Percentiles rank a stretch among this genome's conserved stretches.
Conservation (phyloP, 2,329 filamentous ascomycete species). For the Hymenoscyphus fraxineus region DNA sequence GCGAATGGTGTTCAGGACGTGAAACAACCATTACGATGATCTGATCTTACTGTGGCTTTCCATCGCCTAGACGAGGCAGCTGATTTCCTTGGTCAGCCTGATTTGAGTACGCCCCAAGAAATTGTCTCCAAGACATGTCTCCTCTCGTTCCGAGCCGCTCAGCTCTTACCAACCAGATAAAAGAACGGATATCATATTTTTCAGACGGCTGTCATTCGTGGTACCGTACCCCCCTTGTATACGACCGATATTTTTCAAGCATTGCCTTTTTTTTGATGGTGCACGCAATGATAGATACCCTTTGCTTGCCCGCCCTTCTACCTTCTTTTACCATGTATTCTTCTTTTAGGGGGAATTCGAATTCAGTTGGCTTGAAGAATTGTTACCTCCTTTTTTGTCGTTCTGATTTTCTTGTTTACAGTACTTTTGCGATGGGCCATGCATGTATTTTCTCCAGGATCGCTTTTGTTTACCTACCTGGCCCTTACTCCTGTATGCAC, state of each 20-base stretch:
- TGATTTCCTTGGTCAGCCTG: conserved; percentile 5
- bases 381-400: neutral
- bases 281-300: conserved; percentile 27
- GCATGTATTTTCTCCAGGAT: too few relatives aligned
- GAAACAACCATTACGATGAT: conserved; percentile 57
- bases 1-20: conserved; percentile 65
- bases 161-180: neutral
- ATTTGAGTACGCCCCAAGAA: neutral
- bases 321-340: conserved; percentile 6
- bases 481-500: neutral
- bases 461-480: too few relatives aligned
- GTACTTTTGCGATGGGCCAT: neutral
- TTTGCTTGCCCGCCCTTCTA: conserved; percentile 17
- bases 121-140: conserved; percentile 9
- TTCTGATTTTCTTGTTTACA: conserved; percentile 1
- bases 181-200: neutral
- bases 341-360: conserved; percentile 1
- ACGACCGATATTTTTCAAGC: conserved; percentile 19
- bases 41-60: neutral
- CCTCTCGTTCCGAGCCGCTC: conserved; percentile 4
- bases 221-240: conserved; percentile 16
- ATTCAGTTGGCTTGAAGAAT: conserved; percentile 7
- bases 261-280: conserved; percentile 19
- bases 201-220: neutral
- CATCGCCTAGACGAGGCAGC: conserved; percentile 12